A percentile compares a stretch with the other conserved stretches of the same genome.
Evolutionary conservation across 2,329 filamentous ascomycete genomes (phyloP).

Genomic region (Phialophora chinensis): DNA sequence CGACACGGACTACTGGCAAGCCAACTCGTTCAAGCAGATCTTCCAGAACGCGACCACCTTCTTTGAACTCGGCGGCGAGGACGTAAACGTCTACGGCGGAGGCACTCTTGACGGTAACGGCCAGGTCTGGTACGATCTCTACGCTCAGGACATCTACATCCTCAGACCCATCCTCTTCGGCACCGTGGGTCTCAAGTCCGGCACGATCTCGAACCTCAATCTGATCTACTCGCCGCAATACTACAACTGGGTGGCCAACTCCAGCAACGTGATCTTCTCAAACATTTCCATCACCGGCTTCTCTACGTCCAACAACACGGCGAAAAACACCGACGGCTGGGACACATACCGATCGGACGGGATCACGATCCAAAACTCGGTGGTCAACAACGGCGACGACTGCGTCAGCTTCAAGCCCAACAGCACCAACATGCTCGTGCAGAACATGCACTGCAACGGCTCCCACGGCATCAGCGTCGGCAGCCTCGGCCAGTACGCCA

Average conservation of each 20-base stretch:
- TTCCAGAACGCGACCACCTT: background rate
- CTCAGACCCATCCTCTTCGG: background rate
- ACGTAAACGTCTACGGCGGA: background rate
- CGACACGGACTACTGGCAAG: background rate
- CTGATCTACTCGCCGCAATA: background rate
- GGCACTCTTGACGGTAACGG: background rate
- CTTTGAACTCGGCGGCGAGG: background rate
- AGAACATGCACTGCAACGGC: slow-evolving; percentile 1
- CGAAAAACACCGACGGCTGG: background rate
- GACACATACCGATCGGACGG: background rate
- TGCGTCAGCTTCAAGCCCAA: slow-evolving; percentile 1
- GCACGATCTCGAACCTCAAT: background rate
- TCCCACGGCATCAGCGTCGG: background rate
- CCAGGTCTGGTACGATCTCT: background rate
- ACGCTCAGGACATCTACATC: background rate
- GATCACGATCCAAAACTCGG: background rate
- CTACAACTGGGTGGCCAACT: background rate
- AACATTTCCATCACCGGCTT: background rate
- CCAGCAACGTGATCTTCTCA: background rate
- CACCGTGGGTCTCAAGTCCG: background rate
- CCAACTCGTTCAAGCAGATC: background rate
- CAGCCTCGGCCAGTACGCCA: background rate
- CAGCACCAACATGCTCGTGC: background rate
- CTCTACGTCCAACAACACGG: background rate
- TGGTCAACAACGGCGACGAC: slow-evolving; percentile 1